Evolutionary conservation across 768 basidiomycete species (phyloP).

Genomic region (Xerocomellus amylosporus): DNA sequence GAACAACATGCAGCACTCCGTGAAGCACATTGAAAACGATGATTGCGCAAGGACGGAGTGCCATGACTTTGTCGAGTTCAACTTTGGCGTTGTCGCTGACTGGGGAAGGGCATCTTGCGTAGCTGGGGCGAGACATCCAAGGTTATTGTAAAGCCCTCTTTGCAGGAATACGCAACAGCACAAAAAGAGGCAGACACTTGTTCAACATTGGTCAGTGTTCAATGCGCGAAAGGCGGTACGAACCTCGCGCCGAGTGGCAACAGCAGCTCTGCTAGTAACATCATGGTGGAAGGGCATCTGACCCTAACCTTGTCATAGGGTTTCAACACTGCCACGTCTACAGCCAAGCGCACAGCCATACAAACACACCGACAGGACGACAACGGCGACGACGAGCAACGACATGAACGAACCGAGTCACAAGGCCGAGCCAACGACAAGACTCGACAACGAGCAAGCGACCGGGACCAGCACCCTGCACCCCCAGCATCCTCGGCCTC

Average conservation of each 20-base stretch:
- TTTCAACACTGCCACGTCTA: conserved; percentile 16
- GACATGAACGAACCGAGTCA: conserved; percentile 32
- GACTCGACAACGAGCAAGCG: conserved; percentile 27
- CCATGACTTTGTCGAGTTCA: conserved; percentile 29
- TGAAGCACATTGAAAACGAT: conserved; percentile 68
- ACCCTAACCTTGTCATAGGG: conserved; percentile 35
- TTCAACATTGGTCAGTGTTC: neutral
- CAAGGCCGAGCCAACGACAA: conserved; percentile 31
- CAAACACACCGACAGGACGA: neutral
- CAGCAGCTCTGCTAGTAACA: conserved; percentile 13
- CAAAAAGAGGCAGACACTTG: conserved; percentile 51
- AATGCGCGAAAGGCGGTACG: neutral
- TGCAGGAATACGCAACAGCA: conserved; percentile 60
- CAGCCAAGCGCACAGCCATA: conserved; percentile 7
- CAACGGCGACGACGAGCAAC: conserved; percentile 19
- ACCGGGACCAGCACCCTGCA: conserved; percentile 27
- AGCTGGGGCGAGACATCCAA: conserved; percentile 46
- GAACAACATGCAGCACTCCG: conserved; percentile 74
- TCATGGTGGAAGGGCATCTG: conserved; percentile 7
- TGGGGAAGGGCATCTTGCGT: conserved; percentile 25
- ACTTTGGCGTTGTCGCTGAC: conserved; percentile 20
- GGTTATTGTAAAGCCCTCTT: conserved; percentile 55
- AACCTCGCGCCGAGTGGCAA: conserved; percentile 21
- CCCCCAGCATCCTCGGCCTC: conserved; percentile 22
- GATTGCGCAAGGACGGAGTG: conserved; percentile 58